Conservation (phyloP, 2,329 filamentous ascomycete genomes). For the Claviceps africana region DNA sequence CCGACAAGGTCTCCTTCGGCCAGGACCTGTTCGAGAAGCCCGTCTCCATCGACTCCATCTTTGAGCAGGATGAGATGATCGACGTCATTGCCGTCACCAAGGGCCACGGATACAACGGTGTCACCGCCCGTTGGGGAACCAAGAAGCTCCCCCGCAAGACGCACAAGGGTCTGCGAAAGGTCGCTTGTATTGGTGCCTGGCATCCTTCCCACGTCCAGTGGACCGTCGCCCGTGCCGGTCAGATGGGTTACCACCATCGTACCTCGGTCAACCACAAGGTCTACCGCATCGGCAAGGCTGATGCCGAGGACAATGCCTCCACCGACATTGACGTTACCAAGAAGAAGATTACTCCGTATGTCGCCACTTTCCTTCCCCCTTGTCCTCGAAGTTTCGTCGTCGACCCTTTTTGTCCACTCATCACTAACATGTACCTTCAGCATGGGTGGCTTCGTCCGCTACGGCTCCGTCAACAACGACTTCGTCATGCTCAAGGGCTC, state of each 20-base stretch:
- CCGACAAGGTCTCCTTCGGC: slow-evolving; percentile 95
- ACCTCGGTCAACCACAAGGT: slow-evolving; percentile 99
- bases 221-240: slow-evolving; percentile 99
- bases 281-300: slow-evolving; percentile 93
- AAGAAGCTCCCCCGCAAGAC: slow-evolving; percentile 99
- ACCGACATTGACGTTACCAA: slow-evolving; percentile 96
- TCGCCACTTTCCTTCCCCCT: background rate
- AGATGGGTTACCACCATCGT: slow-evolving; percentile 99
- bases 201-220: slow-evolving; percentile 99
- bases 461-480: slow-evolving; percentile 99
- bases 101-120: slow-evolving; percentile 97
- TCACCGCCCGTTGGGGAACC: slow-evolving; percentile 96
- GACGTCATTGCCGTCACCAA: slow-evolving; percentile 99
- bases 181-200: slow-evolving; percentile 99
- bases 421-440: slow-evolving; percentile 35
- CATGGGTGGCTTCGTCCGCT: slow-evolving; percentile 97
- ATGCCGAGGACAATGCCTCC: slow-evolving; percentile 80
- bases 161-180: slow-evolving; percentile 99
- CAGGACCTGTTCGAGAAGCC: slow-evolving; percentile 98
- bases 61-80: slow-evolving; percentile 99
- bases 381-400: too few species aligned
- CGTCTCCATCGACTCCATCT: slow-evolving; percentile 81
- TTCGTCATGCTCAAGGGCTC: slow-evolving; percentile 96
- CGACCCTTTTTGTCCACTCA: background rate
- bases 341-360: slow-evolving; percentile 99